phyloP scores from a whole-genome alignment of 805 yeast genomes.

The Ogataea pini region DNA sequence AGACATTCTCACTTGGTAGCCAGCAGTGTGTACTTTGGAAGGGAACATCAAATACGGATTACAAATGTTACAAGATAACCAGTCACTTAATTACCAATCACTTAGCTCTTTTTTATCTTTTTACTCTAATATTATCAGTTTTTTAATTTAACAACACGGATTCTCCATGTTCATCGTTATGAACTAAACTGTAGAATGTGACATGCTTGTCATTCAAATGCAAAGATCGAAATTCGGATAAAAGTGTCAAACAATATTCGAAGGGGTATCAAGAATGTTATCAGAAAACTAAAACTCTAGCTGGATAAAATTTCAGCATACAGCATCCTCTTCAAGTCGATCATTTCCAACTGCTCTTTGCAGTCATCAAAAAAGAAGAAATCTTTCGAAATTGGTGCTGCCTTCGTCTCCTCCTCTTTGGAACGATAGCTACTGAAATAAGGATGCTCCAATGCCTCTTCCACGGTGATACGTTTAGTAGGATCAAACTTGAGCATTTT shows the following conservation, averaged over 20 bases:
- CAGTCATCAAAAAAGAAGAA: slow-evolving; percentile 56
- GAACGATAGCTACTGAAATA: slow-evolving; percentile 68
- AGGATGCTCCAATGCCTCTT: slow-evolving; percentile 81
- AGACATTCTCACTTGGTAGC: too few species aligned
- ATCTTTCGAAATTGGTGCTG: slow-evolving; percentile 53
- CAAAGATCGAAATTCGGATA: slow-evolving; percentile 2
- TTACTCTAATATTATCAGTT: not conserved
- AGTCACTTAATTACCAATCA: too few species aligned
- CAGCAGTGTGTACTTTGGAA: too few species aligned
- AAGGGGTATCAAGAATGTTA: too few species aligned
- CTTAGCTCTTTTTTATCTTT: too few species aligned
- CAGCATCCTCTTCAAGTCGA: slow-evolving; percentile 52
- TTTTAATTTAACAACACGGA: not conserved
- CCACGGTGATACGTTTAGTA: slow-evolving; percentile 73
- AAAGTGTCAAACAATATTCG: too few species aligned
- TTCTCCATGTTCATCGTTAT: not conserved
- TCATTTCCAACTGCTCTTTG: slow-evolving; percentile 50
- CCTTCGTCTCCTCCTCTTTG: slow-evolving; percentile 68
- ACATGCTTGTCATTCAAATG: not conserved
- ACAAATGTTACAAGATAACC: too few species aligned
- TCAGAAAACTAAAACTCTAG: too few species aligned
- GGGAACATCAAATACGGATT: too few species aligned
- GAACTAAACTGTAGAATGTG: not conserved
- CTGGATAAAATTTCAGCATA: slow-evolving; percentile 50
- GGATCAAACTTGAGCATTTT: slow-evolving; percentile 83